phyloP scores from a whole-genome alignment of 2,329 filamentous ascomycete genomes.

The Fusarium clavum region DNA sequence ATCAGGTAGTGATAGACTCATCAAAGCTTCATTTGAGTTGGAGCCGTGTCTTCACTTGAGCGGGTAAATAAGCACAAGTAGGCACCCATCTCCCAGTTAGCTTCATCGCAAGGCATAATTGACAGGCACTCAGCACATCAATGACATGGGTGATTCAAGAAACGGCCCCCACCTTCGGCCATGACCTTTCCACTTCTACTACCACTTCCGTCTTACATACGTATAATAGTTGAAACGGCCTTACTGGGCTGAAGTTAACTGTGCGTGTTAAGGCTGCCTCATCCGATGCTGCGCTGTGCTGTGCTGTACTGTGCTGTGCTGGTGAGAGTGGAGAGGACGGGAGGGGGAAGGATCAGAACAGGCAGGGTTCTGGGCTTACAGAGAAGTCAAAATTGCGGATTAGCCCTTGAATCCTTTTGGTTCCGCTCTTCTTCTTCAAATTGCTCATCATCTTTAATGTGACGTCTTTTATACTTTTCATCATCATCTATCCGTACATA shows the following conservation, averaged over 20 bases:
- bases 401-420: background rate
- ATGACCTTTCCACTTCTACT: background rate
- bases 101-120: slow-evolving; percentile 20
- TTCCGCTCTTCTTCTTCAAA: background rate
- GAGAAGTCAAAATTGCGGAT: slow-evolving; percentile 9
- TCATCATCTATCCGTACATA: background rate
- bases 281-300: slow-evolving; percentile 6
- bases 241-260: slow-evolving; percentile 8
- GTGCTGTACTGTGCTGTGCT: background rate
- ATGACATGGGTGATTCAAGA: slow-evolving; percentile 8
- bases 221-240: background rate
- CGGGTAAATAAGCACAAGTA: slow-evolving; percentile 2
- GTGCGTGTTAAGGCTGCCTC: slow-evolving; percentile 26
- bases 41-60: background rate
- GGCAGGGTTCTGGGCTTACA: slow-evolving; percentile 8
- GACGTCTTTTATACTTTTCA: background rate
- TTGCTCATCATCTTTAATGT: slow-evolving; percentile 14
- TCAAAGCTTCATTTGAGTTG: background rate
- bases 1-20: background rate
- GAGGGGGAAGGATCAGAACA: slow-evolving; percentile 1
- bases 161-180: slow-evolving; percentile 26
- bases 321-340: background rate
- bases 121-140: background rate
- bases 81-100: background rate
- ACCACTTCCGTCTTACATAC: background rate